Percentiles rank a stretch among this genome's conserved stretches.
phyloP scores from a whole-genome alignment of 1,284 basidiomycete species.

The Malassezia brasiliensis region DNA sequence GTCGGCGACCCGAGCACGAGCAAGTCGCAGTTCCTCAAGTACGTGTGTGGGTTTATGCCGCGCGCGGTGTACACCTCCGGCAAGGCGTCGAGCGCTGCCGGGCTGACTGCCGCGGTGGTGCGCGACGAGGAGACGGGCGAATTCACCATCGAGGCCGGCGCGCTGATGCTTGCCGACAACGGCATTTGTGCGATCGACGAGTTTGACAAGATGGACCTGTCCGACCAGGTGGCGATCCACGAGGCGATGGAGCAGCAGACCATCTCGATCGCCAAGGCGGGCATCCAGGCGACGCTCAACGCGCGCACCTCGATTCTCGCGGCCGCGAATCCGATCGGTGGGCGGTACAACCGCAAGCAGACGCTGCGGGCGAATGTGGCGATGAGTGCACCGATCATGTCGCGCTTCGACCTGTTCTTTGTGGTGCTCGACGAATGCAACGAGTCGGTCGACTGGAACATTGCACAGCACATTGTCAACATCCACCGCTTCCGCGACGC shows the following conservation, averaged over 20 bases:
- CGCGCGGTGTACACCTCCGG: constrained; percentile 98
- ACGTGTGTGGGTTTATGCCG: constrained; percentile 96
- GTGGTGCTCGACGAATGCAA: constrained; percentile 97
- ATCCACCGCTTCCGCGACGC: constrained; percentile 91
- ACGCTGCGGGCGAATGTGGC: constrained; percentile 87
- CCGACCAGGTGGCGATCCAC: constrained; percentile 97
- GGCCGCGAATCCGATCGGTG: constrained; percentile 92
- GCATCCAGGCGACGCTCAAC: constrained; percentile 96
- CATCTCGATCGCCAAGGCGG: constrained; percentile 97
- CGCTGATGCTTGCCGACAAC: constrained; percentile 97
- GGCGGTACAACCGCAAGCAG: constrained; percentile 91
- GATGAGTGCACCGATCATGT: constrained; percentile 99
- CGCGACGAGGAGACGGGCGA: constrained; percentile 98
- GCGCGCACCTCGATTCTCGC: constrained; percentile 95
- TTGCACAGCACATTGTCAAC: constrained; percentile 94
- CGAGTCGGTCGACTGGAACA: constrained; percentile 79
- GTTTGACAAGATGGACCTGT: constrained; percentile 99
- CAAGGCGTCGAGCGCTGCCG: constrained; percentile 95
- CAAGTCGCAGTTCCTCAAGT: constrained; percentile 99
- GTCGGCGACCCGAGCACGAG: constrained; percentile 93
- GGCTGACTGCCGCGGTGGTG: constrained; percentile 95
- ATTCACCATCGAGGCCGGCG: constrained; percentile 92
- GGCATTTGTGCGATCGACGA: constrained; percentile 99
- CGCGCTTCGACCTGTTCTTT: constrained; percentile 96
- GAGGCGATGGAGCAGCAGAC: constrained; percentile 99